Evolutionary conservation across 148 eudicot species (phyloP).

Genomic region (Rhododendron vialii): DNA sequence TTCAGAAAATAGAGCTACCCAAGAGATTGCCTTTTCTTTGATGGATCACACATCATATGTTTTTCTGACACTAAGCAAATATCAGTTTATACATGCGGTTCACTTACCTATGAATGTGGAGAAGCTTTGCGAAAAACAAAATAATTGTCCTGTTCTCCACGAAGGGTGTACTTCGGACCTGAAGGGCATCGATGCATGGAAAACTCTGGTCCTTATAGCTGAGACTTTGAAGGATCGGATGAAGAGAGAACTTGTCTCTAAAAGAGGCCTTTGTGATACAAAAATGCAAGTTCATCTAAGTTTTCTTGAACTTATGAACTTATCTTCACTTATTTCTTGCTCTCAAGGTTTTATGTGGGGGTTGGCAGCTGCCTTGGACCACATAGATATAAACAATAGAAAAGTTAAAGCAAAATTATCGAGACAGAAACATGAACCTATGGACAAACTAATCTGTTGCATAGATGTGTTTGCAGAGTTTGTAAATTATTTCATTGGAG

Average conservation of each 20-base stretch:
- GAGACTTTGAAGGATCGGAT: constrained; percentile 47
- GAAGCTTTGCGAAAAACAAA: constrained; percentile 16
- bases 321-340: constrained; percentile 52
- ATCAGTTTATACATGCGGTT: constrained; percentile 38
- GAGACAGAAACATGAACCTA: constrained; percentile 28
- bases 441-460: constrained; percentile 38
- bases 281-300: constrained; percentile 10
- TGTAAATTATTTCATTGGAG: constrained; percentile 25
- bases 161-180: constrained; percentile 10
- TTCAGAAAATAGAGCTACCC: constrained; percentile 31
- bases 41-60: constrained; percentile 77
- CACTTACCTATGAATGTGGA: constrained; percentile 14
- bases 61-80: constrained; percentile 48
- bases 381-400: constrained; percentile 20
- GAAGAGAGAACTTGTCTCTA: constrained; percentile 16
- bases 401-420: constrained; percentile 29
- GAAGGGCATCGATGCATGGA: constrained; percentile 28
- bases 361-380: constrained; percentile 48
- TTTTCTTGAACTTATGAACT: constrained; percentile 32
- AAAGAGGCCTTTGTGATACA: constrained; percentile 19
- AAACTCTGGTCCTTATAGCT: constrained; percentile 34
- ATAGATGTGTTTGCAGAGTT: constrained; percentile 36
- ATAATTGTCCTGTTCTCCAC: constrained; percentile 7
- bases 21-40: constrained; percentile 48
- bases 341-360: constrained; percentile 72